Base-by-base conservation (phyloP, 2,329 filamentous ascomycete genomes). In the Nothomitra cinnamomea region DNA sequence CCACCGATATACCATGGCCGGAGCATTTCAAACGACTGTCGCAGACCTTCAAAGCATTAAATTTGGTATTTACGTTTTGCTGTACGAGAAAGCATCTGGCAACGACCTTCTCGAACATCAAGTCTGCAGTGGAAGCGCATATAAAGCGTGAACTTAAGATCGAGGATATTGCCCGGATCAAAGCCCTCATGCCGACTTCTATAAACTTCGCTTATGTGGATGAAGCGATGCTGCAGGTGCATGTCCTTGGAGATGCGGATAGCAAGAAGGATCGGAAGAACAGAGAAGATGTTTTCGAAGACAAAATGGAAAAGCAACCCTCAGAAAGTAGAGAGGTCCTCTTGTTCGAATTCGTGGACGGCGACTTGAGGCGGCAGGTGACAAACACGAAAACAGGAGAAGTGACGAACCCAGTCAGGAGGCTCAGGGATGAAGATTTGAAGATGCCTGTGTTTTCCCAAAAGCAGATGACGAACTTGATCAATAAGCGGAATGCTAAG, bases 391-490 rank as follows among this genome's bases (percentile, higher is more conserved):
- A 84, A 64, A 87, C 83, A 0, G 85, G 85, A 1, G 80, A 89
- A 64, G 75, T 82, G 0, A 79, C 75, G 0, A 83, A 81, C 53
- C 76, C 83, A 0, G 79, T 74, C 12, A 76, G 80, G 55, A 85
- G 78, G 61, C 71, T 88, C 57, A 76, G 79, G 55, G 78, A 89
- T 19, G 88, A 95, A 61, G 80, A 87, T 56, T 64, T 96, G 59
- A 94, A 85, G 66, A 87, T 95, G 80, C 92, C 90, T 0, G 85
- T 94, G 7, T 95, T 81, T 69, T 87, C 87, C 58, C 89, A 95
- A 67, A 89, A 89, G 66, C 87, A 95, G 67, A 87, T 96, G 84
- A 81, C 85, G 63, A 77, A 75, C 52, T 66, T 95, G 59, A 95
- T 98, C 60, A 87, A 90, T 67, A 92, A 90, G 69, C 76, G 92